Evolutionary conservation across 164 flowering plant genomes (phyloP).

Genomic region (Protea cynaroides): DNA sequence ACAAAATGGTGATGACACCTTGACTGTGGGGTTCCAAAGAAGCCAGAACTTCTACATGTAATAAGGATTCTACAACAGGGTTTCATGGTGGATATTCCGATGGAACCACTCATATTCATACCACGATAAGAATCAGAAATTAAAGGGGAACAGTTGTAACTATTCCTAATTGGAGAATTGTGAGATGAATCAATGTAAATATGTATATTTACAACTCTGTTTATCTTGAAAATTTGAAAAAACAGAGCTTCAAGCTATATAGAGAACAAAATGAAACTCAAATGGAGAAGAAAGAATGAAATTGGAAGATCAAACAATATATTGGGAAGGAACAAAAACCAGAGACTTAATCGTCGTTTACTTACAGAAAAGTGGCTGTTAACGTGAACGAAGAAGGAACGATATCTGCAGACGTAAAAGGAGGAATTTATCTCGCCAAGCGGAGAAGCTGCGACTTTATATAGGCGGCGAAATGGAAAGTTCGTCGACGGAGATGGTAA

Average conservation of each 20-base stretch:
- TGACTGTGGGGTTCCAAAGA: constrained; percentile 23
- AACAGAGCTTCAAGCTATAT: constrained; percentile 5
- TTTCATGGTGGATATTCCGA: constrained; percentile 51
- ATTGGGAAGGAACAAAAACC: not conserved
- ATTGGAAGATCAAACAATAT: not conserved
- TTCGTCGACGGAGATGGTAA: too few species aligned
- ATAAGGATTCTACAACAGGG: constrained; percentile 62
- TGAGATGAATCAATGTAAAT: not conserved
- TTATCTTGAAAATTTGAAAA: constrained; percentile 15
- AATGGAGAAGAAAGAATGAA: not conserved
- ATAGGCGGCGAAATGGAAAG: too few species aligned
- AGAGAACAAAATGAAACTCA: not conserved
- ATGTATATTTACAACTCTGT: constrained; percentile 20
- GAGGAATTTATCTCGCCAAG: too few species aligned
- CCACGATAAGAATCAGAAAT: not conserved
- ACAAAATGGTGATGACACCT: constrained; percentile 8
- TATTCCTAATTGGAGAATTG: not conserved
- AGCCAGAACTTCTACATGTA: constrained; percentile 28
- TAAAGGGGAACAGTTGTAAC: not conserved
- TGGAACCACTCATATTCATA: constrained; percentile 39
- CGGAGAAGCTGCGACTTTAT: too few species aligned
- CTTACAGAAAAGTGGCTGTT: too few species aligned
- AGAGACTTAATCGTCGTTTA: not conserved
- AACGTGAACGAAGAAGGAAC: too few species aligned
- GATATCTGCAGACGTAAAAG: too few species aligned